Conservation (phyloP, 2,329 filamentous ascomycete genomes). For the Epichloe bromicola region DNA sequence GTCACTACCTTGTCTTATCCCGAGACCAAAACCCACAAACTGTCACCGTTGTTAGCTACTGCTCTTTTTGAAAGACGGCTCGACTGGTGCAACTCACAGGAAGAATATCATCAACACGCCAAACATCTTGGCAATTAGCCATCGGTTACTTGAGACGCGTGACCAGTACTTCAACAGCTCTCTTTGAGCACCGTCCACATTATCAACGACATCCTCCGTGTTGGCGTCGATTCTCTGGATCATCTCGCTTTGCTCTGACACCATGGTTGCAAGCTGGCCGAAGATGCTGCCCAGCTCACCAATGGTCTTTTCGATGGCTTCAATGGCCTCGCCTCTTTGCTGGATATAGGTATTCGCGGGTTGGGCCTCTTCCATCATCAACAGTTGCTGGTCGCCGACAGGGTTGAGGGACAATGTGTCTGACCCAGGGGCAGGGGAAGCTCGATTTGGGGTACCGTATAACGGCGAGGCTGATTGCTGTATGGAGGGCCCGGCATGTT, state of each 20-base stretch:
- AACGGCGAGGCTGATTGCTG: slow-evolving; percentile 72
- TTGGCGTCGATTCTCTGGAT: slow-evolving; percentile 96
- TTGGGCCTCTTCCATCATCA: slow-evolving; percentile 86
- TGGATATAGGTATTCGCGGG: slow-evolving; percentile 81
- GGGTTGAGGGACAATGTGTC: slow-evolving; percentile 80
- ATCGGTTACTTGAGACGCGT: slow-evolving; percentile 84
- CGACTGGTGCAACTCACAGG: slow-evolving; percentile 32
- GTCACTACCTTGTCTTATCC: slow-evolving; percentile 13
- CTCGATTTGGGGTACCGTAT: slow-evolving; percentile 64
- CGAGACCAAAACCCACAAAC: slow-evolving; percentile 28
- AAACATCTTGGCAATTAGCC: slow-evolving; percentile 74
- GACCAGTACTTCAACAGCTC: slow-evolving; percentile 97
- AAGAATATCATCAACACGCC: slow-evolving; percentile 91
- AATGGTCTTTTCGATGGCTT: slow-evolving; percentile 93
- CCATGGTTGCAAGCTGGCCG: slow-evolving; percentile 90
- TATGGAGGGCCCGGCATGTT: slow-evolving; percentile 55
- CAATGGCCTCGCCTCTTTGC: slow-evolving; percentile 87
- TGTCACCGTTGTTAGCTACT: slow-evolving; percentile 8
- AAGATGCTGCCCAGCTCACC: slow-evolving; percentile 83
- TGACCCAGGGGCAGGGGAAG: slow-evolving; percentile 51
- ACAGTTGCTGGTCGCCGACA: slow-evolving; percentile 67
- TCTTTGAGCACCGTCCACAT: slow-evolving; percentile 90
- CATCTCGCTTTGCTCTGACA: slow-evolving; percentile 94
- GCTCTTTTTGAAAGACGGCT: neutral
- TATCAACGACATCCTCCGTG: slow-evolving; percentile 94